phyloP scores from a whole-genome alignment of 805 yeast species.

The Debaryomyces hansenii region DNA sequence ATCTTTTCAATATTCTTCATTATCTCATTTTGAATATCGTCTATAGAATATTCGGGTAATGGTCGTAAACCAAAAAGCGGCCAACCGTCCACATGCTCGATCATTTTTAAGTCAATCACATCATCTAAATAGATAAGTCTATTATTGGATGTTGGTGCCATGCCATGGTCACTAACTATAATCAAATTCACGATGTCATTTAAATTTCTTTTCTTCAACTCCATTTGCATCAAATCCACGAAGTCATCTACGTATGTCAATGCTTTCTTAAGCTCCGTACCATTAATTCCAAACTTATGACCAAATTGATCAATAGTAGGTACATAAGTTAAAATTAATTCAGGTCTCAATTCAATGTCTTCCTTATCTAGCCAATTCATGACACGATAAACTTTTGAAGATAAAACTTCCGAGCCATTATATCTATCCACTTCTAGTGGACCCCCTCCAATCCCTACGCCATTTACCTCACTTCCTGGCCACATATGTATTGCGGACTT shows the following conservation, averaged over 20 bases:
- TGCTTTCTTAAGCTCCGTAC: constrained; percentile 54
- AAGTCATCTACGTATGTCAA: constrained; percentile 66
- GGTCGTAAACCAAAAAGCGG: constrained; percentile 83
- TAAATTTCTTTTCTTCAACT: constrained; percentile 55
- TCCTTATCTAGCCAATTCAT: constrained; percentile 64
- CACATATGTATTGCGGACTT: constrained; percentile 87
- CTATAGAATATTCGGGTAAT: constrained; percentile 31
- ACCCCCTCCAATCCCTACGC: constrained; percentile 36
- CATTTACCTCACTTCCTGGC: constrained; percentile 87
- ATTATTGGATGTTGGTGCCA: constrained; percentile 80
- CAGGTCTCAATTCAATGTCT: constrained; percentile 60
- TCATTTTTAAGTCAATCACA: constrained; percentile 50
- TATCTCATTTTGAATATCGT: constrained; percentile 49
- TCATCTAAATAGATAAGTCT: constrained; percentile 75
- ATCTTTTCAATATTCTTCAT: constrained; percentile 24
- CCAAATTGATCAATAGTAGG: constrained; percentile 83
- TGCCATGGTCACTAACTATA: constrained; percentile 88
- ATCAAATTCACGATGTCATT: constrained; percentile 68
- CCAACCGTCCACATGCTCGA: constrained; percentile 77
- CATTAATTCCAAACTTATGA: constrained; percentile 68
- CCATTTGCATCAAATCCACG: constrained; percentile 49
- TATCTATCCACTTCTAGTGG: constrained; percentile 59
- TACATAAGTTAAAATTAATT: constrained; percentile 72
- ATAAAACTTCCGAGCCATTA: constrained; percentile 61
- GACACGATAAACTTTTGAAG: constrained; percentile 57